Evolutionary conservation across 768 basidiomycete species (phyloP).

Genomic region (Hemileccinum rubropunctum): DNA sequence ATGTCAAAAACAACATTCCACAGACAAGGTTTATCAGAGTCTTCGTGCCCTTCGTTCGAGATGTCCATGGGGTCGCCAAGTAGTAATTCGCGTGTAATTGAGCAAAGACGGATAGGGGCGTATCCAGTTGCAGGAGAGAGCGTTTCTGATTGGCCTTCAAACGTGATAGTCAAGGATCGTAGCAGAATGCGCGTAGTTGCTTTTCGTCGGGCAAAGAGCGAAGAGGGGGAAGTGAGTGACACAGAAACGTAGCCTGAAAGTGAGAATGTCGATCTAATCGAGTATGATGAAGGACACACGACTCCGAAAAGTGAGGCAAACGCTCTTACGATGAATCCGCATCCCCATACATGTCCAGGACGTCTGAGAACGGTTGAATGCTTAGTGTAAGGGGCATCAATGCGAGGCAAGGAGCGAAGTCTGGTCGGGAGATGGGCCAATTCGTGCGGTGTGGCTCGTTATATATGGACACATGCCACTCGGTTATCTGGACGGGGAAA

Average conservation of each 20-base stretch:
- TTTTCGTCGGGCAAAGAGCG: constrained; percentile 51
- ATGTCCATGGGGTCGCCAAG: constrained; percentile 52
- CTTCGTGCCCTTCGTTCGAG: constrained; percentile 62
- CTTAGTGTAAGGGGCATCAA: constrained; percentile 67
- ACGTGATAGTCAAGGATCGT: constrained; percentile 68
- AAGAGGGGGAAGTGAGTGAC: constrained; percentile 54
- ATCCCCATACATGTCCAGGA: constrained; percentile 69
- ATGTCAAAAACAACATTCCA: constrained; percentile 85
- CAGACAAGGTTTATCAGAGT: constrained; percentile 47
- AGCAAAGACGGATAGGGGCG: constrained; percentile 62
- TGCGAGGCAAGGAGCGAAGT: constrained; percentile 16
- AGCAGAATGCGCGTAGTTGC: constrained; percentile 53
- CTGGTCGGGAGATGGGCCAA: constrained; percentile 4
- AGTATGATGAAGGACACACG: constrained; percentile 3
- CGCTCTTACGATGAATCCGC: constrained; percentile 58
- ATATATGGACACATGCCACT: constrained; percentile 28
- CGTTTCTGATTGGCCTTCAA: constrained; percentile 85
- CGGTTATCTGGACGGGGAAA: constrained; percentile 28
- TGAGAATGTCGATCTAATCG: constrained; percentile 75
- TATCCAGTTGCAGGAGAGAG: constrained; percentile 66
- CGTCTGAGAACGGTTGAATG: constrained; percentile 55
- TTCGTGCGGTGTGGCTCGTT: constrained; percentile 9
- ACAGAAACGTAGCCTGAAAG: constrained; percentile 79
- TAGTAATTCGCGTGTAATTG: constrained; percentile 59
- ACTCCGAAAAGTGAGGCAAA: constrained; percentile 4